phyloP scores from a whole-genome alignment of 495 filamentous ascomycete genomes.

The Tricharina praecox region DNA sequence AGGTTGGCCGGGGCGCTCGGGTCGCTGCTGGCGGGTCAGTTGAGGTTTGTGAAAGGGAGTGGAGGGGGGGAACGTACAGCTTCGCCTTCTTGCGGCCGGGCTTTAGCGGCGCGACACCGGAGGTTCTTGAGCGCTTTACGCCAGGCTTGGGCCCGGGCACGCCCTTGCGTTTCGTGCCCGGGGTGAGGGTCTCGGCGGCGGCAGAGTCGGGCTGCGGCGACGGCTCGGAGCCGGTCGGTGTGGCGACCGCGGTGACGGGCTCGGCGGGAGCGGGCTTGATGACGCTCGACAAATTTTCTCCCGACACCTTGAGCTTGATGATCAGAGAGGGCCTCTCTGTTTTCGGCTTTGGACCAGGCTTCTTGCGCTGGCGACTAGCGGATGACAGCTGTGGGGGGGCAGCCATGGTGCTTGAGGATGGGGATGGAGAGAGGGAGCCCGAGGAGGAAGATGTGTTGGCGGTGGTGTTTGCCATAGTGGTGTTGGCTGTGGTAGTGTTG shows the following conservation, averaged over 20 bases:
- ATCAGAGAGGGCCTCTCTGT: constrained; percentile 23
- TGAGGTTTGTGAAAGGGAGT: constrained; percentile 1
- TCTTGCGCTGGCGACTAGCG: constrained; percentile 22
- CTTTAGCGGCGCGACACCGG: constrained; percentile 43
- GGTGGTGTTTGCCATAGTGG: background rate
- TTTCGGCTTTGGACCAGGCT: constrained; percentile 23
- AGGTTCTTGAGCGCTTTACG: constrained; percentile 41
- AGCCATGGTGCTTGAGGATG: constrained; percentile 24
- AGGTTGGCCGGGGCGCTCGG: constrained; percentile 16
- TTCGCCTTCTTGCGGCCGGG: constrained; percentile 85
- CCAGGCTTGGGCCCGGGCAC: constrained; percentile 44
- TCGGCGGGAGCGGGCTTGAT: background rate
- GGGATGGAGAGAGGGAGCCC: constrained; percentile 25
- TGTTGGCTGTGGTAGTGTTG: background rate
- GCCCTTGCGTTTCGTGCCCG: constrained; percentile 33
- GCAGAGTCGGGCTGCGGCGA: constrained; percentile 31
- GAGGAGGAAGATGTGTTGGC: constrained; percentile 6
- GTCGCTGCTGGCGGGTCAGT: constrained; percentile 20
- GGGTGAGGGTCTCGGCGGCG: constrained; percentile 15
- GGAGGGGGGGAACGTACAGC: constrained; percentile 48
- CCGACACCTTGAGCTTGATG: constrained; percentile 39
- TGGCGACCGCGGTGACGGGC: background rate
- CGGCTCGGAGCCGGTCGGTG: background rate
- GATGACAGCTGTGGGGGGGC: constrained; percentile 19
- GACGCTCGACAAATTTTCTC: constrained; percentile 31